phyloP scores from a whole-genome alignment of 352 stramenopile genomes.

The Globisporangium acanthophoron region DNA sequence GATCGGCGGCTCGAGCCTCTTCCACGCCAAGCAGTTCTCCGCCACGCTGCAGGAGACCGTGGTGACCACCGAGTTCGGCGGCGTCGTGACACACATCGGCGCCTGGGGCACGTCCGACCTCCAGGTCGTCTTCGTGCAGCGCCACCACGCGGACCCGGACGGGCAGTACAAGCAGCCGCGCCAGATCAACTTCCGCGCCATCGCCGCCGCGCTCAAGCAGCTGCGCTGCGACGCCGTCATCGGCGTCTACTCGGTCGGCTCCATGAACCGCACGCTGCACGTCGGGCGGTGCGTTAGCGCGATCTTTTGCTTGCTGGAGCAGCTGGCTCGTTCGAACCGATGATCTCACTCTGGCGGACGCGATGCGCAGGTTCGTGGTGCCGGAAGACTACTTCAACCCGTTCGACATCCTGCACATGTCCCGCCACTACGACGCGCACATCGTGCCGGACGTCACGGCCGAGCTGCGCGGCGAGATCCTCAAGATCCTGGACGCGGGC shows the following conservation, averaged over 20 bases:
- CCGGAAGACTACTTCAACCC: slow-evolving; percentile 88
- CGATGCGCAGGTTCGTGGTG: slow-evolving; percentile 46
- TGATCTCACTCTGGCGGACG: slow-evolving; percentile 1
- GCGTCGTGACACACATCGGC: slow-evolving; percentile 57
- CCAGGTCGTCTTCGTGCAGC: slow-evolving; percentile 82
- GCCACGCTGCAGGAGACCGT: slow-evolving; percentile 43
- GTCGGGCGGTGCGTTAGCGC: slow-evolving; percentile 29
- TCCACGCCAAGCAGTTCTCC: slow-evolving; percentile 72
- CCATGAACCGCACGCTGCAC: slow-evolving; percentile 52
- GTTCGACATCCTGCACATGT: slow-evolving; percentile 83
- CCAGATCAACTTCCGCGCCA: slow-evolving; percentile 83
- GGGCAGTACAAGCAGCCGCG: slow-evolving; percentile 76
- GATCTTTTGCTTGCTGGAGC: not conserved
- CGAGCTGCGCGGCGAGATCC: slow-evolving; percentile 39
- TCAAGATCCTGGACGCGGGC: slow-evolving; percentile 37
- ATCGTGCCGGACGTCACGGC: slow-evolving; percentile 63
- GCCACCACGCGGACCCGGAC: slow-evolving; percentile 73
- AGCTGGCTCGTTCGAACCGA: not conserved
- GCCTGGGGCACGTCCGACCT: slow-evolving; percentile 37
- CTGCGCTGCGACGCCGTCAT: slow-evolving; percentile 60
- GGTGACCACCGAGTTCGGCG: slow-evolving; percentile 59
- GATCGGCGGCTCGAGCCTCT: slow-evolving; percentile 82
- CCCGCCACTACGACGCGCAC: slow-evolving; percentile 76
- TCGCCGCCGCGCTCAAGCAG: slow-evolving; percentile 61
- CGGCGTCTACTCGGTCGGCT: slow-evolving; percentile 86